Conservation (phyloP, 2,329 filamentous ascomycete species). For the Sarocladium kiliense region DNA sequence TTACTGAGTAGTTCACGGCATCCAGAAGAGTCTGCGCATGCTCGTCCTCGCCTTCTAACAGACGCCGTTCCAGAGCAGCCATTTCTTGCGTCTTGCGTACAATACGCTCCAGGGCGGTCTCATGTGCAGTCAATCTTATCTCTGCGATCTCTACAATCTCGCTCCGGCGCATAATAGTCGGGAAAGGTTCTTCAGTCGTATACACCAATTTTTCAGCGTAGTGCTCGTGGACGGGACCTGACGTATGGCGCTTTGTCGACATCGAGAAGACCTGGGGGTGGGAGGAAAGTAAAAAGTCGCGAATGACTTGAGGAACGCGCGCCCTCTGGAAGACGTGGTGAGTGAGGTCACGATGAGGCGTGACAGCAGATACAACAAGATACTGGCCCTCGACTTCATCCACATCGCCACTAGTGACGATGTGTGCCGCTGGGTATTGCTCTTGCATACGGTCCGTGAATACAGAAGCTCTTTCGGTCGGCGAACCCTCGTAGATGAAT, state of each 20-base stretch:
- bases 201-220: conserved; percentile 81
- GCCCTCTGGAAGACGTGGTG: conserved; percentile 85
- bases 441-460: conserved; percentile 92
- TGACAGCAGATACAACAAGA: conserved; percentile 75
- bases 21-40: conserved; percentile 66
- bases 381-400: conserved; percentile 90
- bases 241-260: conserved; percentile 65
- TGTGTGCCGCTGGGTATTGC: conserved; percentile 79
- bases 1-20: conserved; percentile 71
- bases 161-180: conserved; percentile 82
- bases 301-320: conserved; percentile 74
- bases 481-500: conserved; percentile 82
- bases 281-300: conserved; percentile 80
- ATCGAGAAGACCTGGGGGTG: conserved; percentile 75
- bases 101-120: conserved; percentile 87
- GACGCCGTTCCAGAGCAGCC: conserved; percentile 66
- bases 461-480: conserved; percentile 68
- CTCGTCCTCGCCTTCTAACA: conserved; percentile 67
- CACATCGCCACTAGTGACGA: conserved; percentile 62
- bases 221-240: conserved; percentile 65
- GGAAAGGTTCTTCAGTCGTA: conserved; percentile 79
- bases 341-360: conserved; percentile 71
- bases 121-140: conserved; percentile 64
- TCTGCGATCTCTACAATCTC: conserved; percentile 71
- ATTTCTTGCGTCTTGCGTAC: conserved; percentile 88